A percentile compares a stretch with the other conserved stretches of the same genome.
phyloP scores from a whole-genome alignment of 768 basidiomycete species.

The Suillus ampliporus region DNA sequence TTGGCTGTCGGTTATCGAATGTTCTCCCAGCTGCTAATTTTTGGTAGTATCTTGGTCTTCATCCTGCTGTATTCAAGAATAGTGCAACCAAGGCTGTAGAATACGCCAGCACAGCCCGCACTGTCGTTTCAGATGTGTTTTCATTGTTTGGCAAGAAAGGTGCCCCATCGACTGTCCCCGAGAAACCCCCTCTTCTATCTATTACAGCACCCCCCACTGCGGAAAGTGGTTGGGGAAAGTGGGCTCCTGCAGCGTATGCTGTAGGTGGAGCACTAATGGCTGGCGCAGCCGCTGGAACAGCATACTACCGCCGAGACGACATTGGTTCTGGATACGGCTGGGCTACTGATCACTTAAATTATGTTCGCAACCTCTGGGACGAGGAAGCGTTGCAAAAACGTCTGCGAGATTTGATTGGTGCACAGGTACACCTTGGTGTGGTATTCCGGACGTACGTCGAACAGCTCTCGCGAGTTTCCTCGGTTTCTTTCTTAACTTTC shows the following conservation, averaged over 20 bases:
- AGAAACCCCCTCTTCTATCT: slow-evolving; percentile 35
- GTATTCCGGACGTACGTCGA: slow-evolving; percentile 72
- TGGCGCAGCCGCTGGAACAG: slow-evolving; percentile 83
- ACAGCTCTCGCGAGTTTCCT: background rate
- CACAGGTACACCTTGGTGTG: slow-evolving; percentile 67
- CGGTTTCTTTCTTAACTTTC: slow-evolving; percentile 8
- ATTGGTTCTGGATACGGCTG: slow-evolving; percentile 71
- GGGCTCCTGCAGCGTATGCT: slow-evolving; percentile 73
- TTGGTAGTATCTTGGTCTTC: slow-evolving; percentile 81
- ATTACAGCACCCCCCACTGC: slow-evolving; percentile 36
- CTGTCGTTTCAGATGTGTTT: slow-evolving; percentile 64
- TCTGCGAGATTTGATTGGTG: slow-evolving; percentile 63
- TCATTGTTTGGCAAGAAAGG: slow-evolving; percentile 59
- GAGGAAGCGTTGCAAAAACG: slow-evolving; percentile 63
- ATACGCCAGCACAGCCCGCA: slow-evolving; percentile 69
- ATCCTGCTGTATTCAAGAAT: slow-evolving; percentile 87
- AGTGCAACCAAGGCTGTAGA: slow-evolving; percentile 74
- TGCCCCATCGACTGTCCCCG: slow-evolving; percentile 31
- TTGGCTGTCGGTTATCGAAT: slow-evolving; percentile 13
- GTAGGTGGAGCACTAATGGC: slow-evolving; percentile 78
- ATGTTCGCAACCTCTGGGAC: slow-evolving; percentile 87
- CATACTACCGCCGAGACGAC: slow-evolving; percentile 82
- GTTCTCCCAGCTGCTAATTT: slow-evolving; percentile 5
- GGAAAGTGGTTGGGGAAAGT: slow-evolving; percentile 57
- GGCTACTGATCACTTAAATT: slow-evolving; percentile 90